Evolutionary conservation across 1,139 yeast genomes (phyloP), one percentile per base, ranked within the genome.

Genomic region (Hemisphaericaspora lyxosophila): DNA sequence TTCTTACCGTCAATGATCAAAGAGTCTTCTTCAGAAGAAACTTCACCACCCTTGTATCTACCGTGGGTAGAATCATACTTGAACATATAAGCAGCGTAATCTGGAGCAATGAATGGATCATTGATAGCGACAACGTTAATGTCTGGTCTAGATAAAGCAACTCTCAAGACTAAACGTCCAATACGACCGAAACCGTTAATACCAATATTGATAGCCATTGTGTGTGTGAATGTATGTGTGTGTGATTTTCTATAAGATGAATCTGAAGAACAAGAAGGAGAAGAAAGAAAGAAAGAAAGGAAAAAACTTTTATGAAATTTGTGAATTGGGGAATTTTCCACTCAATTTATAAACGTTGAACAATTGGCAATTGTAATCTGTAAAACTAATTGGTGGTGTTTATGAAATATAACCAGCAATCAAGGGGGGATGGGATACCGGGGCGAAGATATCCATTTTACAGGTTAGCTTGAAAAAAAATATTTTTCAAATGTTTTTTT

Each of bases 141-240:
- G 75, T 79, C 85, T 53, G 75, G 70, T 78, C 85, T 78, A 50
- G 59, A 54, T 55, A 83, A 72, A 51, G 92, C 92, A 61, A 82
- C 77, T 77, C 94, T 82, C 63, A 83, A 74, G 53, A 85, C 94
- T 62, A 84, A 80, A 71, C 94, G 87, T 54, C 94, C 94, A 57
- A 84, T 84, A 70, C 94, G 82, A 57, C 94, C 94, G 82, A 84
- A 84, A 62, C 92, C 92, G 82, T 84, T 84, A 67, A 84, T 85
- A 75, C 92, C 92, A 66, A 84, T 73, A 46, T 62, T 68, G 56
- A 73, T 60, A 60, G 66, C 67, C 67, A 62, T 62, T 51, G 42
- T 54, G 22, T 20, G 23, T 51, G 42, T 54, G 22, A 8, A 11
- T 20, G 23, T 20, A 11, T 20, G 23, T 19, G 22, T 19, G 8